These are phyloP conservation scores for Dipodascus albidus DNA, from an alignment of 805 yeast genomes.

Conservation along the genomic window DNA sequence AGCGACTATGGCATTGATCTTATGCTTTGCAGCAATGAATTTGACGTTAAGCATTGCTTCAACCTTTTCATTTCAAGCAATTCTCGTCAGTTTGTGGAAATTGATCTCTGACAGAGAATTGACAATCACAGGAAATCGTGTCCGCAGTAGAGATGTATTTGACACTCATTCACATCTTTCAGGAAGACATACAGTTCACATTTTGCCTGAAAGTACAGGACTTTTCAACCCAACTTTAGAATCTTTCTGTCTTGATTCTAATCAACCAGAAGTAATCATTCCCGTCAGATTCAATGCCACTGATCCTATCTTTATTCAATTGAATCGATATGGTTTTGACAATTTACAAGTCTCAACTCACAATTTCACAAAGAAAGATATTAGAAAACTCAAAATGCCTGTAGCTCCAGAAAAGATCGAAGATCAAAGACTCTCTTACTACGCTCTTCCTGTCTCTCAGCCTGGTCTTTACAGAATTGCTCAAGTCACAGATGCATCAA, in stretches of 20 bases:
- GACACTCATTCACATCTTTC: constrained; percentile 47
- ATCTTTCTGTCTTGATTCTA: constrained; percentile 40
- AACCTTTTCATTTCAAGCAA: constrained; percentile 10
- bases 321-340: constrained; percentile 47
- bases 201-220: constrained; percentile 86
- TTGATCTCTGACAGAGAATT: constrained; percentile 22
- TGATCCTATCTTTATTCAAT: constrained; percentile 47
- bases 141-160: constrained; percentile 22
- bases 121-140: constrained; percentile 24
- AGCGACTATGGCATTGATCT: constrained; percentile 39
- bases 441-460: constrained; percentile 50
- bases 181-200: constrained; percentile 78
- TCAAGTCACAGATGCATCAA: constrained; percentile 52
- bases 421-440: constrained; percentile 33
- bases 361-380: constrained; percentile 47
- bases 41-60: constrained; percentile 37
- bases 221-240: constrained; percentile 63
- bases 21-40: constrained; percentile 37
- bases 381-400: constrained; percentile 28
- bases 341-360: constrained; percentile 35
- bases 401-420: constrained; percentile 9
- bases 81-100: constrained; percentile 15
- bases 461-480: constrained; percentile 73
- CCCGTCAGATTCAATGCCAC: constrained; percentile 80
- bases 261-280: constrained; percentile 29